Base-by-base conservation (phyloP, 345 rosid species). In the Capsella bursapastoris region DNA sequence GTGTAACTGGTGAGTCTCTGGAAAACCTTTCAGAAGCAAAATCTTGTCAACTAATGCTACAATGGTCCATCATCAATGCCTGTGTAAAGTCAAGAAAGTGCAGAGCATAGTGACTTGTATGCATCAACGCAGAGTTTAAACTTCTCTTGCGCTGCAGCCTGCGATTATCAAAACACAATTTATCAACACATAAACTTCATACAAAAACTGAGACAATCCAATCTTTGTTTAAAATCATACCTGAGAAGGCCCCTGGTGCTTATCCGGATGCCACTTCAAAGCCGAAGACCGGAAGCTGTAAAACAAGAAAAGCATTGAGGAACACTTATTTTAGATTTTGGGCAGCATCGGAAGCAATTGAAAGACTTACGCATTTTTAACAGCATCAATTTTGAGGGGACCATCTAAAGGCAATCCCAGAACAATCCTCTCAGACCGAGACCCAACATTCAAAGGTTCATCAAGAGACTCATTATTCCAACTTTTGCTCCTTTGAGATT, bases 261-360 rank as follows among this genome's bases (percentile, higher is more conserved):
- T 92, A 79, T 92, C 96, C 5, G 99, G 99, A 83, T 95, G 99
- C 97, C 99, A 92, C 75, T 86, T 95, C 62, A 90, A 77, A 70
- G 99, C 97, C 8, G 91, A 70, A 28, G 74, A 27, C 11, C 89
- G 90, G 51, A 87, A 94, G 9, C 97, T 94, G 89, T 76, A 82
- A 50, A 49, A 57, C 62, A 65, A 25, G 48, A 34, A 72, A 25
- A 57, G 4, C 27, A 5, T 38, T 31, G 14, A 6, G 0, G 41
- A 31, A 37, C 13, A 55, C 4, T 12, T 4, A 2, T 15, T 7
- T 8, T 14, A 32, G 38, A 40, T 41, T 59, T 18, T 37, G 2
- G 32, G 41, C 2, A 3, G 22, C 4, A 51, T 3, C 3, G 2
- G 27, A 64, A 64, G 0, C 18, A 51, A 11, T 11, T 22, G 15